Conservation (phyloP, 495 filamentous ascomycete genomes). For the Daldinia bambusicola region DNA sequence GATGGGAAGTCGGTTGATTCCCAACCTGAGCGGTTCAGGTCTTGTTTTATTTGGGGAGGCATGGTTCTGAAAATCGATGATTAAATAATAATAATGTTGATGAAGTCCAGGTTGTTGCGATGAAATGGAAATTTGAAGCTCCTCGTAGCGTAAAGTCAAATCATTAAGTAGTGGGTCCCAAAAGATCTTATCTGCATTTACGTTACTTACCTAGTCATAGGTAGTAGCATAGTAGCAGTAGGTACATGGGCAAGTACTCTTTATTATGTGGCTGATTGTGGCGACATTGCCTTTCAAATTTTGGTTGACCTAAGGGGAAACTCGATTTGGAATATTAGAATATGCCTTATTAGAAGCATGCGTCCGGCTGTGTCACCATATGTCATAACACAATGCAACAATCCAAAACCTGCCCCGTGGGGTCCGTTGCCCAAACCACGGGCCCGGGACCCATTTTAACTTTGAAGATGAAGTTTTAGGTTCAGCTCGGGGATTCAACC, state of each 20-base stretch:
- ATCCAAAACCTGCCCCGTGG: slow-evolving; percentile 16
- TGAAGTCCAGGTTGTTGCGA: slow-evolving; percentile 6
- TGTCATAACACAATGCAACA: background rate
- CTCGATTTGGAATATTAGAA: background rate
- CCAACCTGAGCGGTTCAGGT: slow-evolving; percentile 95
- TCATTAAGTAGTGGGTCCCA: background rate
- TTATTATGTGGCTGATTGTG: background rate
- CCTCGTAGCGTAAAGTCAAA: background rate
- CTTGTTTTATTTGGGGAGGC: slow-evolving; percentile 86
- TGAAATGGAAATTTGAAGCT: slow-evolving; percentile 16
- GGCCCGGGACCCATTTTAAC: slow-evolving; percentile 2
- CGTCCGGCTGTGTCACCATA: background rate
- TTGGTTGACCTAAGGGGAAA: too few relatives aligned
- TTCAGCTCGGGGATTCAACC: slow-evolving; percentile 11
- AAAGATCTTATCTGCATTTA: background rate
- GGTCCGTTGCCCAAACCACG: slow-evolving; percentile 14
- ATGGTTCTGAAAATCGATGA: slow-evolving; percentile 40
- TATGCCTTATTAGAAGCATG: background rate
- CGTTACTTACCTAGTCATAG: too few relatives aligned
- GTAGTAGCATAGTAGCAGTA: too few relatives aligned
- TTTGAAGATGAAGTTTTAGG: background rate
- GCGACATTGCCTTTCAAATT: background rate
- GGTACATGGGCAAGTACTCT: too few relatives aligned
- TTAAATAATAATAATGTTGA: background rate
- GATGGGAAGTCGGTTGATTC: slow-evolving; percentile 87